Percentiles rank a stretch among this genome's conserved stretches.
Evolutionary conservation across 169 alveolate species (phyloP).

Genomic region (Plasmodium berghei): DNA sequence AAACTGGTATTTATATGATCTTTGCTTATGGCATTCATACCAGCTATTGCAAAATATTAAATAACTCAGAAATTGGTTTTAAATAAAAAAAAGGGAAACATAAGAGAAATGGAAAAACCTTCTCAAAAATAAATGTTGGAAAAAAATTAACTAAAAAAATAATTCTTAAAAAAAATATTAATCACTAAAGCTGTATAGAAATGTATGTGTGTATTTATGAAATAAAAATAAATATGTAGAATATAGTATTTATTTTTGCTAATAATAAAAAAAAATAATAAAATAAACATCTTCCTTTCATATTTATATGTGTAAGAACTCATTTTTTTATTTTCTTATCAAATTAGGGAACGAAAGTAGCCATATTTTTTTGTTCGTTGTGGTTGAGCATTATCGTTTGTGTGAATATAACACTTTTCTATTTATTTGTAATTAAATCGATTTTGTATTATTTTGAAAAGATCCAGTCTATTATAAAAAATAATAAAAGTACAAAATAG

Average conservation of each 20-base stretch:
- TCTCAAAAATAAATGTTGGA: background rate
- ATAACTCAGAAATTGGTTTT: background rate
- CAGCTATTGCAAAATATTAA: background rate
- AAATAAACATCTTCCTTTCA: slow-evolving; percentile 10
- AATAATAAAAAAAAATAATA: slow-evolving; percentile 4
- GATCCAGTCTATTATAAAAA: background rate
- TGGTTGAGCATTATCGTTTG: background rate
- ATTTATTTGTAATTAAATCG: background rate
- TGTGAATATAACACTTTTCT: slow-evolving; percentile 1
- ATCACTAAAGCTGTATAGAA: background rate
- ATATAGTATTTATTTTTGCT: background rate
- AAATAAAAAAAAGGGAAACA: background rate
- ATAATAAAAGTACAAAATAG: too few species aligned
- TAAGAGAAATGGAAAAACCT: background rate
- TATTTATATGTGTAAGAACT: background rate
- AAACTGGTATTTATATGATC: slow-evolving; percentile 8
- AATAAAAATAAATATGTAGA: slow-evolving; percentile 6
- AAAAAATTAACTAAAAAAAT: background rate
- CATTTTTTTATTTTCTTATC: slow-evolving; percentile 9
- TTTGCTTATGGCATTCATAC: slow-evolving; percentile 37
- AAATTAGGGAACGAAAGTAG: slow-evolving; percentile 1
- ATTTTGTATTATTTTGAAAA: background rate
- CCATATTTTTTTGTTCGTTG: slow-evolving; percentile 18
- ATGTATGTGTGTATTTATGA: background rate
- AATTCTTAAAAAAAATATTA: background rate